These are phyloP conservation scores for Aspergillus chevalieri DNA, from an alignment of 2,329 filamentous ascomycete species.

Conservation along the genomic window DNA sequence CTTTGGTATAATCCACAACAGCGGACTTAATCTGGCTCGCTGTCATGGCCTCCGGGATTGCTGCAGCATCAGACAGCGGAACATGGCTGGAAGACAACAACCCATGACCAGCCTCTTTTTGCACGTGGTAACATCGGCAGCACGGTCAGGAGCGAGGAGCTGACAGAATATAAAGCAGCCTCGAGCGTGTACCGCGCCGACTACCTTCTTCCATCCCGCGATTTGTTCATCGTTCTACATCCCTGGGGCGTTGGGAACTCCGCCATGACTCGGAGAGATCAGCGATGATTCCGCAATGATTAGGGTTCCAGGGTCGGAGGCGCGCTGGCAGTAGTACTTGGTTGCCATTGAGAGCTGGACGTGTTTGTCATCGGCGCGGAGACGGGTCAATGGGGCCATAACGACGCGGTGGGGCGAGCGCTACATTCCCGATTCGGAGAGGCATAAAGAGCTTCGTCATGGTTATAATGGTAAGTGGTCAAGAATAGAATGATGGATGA, in stretches of 20 bases:
- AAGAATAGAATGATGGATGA: too few relatives aligned
- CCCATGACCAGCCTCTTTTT: constrained; percentile 2
- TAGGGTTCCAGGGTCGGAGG: constrained; percentile 47
- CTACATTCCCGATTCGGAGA: constrained; percentile 32
- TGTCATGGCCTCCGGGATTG: constrained; percentile 20
- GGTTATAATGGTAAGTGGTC: too few relatives aligned
- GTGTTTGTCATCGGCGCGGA: not conserved
- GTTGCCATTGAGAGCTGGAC: not conserved
- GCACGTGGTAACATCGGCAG: constrained; percentile 35
- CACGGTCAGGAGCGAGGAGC: constrained; percentile 55
- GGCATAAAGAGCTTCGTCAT: constrained; percentile 31
- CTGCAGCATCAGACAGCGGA: constrained; percentile 26
- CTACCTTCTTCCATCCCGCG: constrained; percentile 53
- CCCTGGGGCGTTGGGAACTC: constrained; percentile 49
- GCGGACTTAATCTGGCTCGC: constrained; percentile 35
- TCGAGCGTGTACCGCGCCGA: constrained; percentile 57
- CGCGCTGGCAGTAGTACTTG: constrained; percentile 50
- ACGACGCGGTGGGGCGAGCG: constrained; percentile 44
- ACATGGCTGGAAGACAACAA: constrained; percentile 34
- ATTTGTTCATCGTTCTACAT: constrained; percentile 51
- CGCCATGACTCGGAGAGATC: constrained; percentile 41
- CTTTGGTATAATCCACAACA: constrained; percentile 34
- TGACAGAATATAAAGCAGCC: constrained; percentile 56
- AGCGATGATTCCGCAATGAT: constrained; percentile 54
- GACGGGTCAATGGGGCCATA: constrained; percentile 35